Base-by-base conservation (phyloP, 805 yeast genomes). In the Ogataea henricii region DNA sequence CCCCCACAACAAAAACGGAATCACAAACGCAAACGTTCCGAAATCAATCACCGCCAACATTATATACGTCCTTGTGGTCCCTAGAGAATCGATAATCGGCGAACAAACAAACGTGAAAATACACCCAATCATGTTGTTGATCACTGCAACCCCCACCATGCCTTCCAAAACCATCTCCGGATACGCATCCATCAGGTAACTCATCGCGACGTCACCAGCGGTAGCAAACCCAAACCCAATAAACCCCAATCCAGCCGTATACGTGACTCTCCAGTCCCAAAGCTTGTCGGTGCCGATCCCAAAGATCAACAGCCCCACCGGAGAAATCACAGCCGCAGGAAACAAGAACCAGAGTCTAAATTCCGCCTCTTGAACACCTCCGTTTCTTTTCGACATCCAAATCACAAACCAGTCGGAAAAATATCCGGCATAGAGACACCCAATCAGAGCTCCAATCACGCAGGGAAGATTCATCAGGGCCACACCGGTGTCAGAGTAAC, bases 381-480 rank as follows among this genome's bases (percentile, higher is more conserved):
- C 71, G 60, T 81, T 81, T 42, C 79, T 69, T 55, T 76, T 80
- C 3, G 88, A 85, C 69, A 78, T 62, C 80, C 80, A 77, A 16
- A 79, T 60, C 10, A 83, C 85, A 62, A 82, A 79, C 61, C 74
- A 69, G 60, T 83, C 89, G 22, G 83, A 77, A 20, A 81, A 43
- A 21, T 72, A 59, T 51, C 89, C 88, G 1, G 88, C 86, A 53
- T 80, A 79, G 21, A 81, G 53, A 72, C 87, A 83, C 3, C 88
- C 89, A 49, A 83, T 69, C 23, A 80, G 63, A 1, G 89, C 85
- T 38, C 89, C 89, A 42, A 82, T 74, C 35, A 82, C 68, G 47
- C 84, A 77, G 0, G 92, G 90, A 18, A 86, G 72, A 57, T 86
- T 85, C 90, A 86, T 85, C 35, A 86, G 59, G 0, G 89, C 90